Percentiles rank a stretch among this genome's conserved stretches.
phyloP scores from a whole-genome alignment of 768 basidiomycete genomes.

The Termitomyces sp. region DNA sequence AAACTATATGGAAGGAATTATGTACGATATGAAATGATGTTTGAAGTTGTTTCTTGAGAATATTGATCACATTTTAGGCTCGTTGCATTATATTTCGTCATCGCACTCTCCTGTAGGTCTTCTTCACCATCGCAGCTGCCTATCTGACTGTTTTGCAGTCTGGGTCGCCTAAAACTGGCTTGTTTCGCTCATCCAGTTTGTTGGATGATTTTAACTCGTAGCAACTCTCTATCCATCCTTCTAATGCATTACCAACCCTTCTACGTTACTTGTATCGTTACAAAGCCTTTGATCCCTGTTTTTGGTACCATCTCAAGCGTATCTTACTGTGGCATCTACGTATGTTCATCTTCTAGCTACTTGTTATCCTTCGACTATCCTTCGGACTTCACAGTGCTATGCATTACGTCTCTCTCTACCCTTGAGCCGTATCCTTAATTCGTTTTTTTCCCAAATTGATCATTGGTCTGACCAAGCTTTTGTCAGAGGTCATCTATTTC shows the following conservation, averaged over 20 bases:
- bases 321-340: background rate
- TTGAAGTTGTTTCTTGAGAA: background rate
- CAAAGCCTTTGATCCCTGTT: background rate
- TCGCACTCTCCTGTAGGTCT: constrained; percentile 70
- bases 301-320: background rate
- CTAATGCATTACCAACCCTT: background rate
- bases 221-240: background rate
- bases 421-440: background rate
- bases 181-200: background rate
- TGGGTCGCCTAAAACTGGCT: constrained; percentile 24
- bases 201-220: background rate
- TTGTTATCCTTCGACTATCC: background rate
- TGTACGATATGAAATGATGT: constrained; percentile 30
- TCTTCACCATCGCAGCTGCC: background rate
- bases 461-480: no score
- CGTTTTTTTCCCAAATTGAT: no score
- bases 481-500: no score
- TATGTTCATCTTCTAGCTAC: background rate
- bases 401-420: background rate
- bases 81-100: constrained; percentile 69
- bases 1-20: constrained; percentile 90
- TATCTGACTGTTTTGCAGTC: constrained; percentile 13
- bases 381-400: background rate
- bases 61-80: constrained; percentile 28
- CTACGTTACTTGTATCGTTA: background rate